Evolutionary conservation across 352 stramenopile genomes (phyloP), one percentile per base, ranked within the genome.

Genomic region (Pythium dissimile): DNA sequence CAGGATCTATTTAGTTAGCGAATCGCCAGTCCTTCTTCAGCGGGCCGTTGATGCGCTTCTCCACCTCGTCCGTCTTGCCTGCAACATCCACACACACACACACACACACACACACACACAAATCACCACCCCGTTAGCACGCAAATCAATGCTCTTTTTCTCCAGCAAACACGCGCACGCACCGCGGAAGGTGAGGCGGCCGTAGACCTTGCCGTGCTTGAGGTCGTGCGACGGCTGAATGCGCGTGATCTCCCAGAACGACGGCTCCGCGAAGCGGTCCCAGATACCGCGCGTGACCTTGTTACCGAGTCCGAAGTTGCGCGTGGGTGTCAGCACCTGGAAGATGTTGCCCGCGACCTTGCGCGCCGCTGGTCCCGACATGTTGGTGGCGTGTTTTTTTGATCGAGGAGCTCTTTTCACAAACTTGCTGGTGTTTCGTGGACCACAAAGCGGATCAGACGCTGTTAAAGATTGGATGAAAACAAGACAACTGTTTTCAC

Each of bases 191-290:
- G 81, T 92, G 62, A 92, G 82, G 54, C 67, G 64, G 65, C 84
- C 84, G 66, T 80, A 94, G 30, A 84, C 80, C 72, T 94, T 94
- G 73, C 84, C 84, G 70, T 94, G 84, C 72, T 88, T 90, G 55
- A 94, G 78, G 66, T 94, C 84, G 1, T 53, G 56, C 43, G 84
- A 84, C 31, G 84, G 84, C 30, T 67, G 74, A 30, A 94, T 71
- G 59, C 84, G 80, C 67, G 85, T 89, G 59, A 94, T 77, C 66
- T 94, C 84, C 75, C 83, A 89, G 65, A 77, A 92, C 20, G 77
- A 88, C 15, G 81, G 73, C 68, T 88, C 84, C 8, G 66, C 59
- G 60, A 86, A 92, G 49, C 82, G 83, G 52, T 73, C 50, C 84
- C 84, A 94, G 66, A 88, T 89, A 26, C 62, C 70, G 55, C 84